Percentiles rank a stretch among this genome's conserved stretches.
phyloP scores from a whole-genome alignment of 164 flowering plant species.

The Saururus chinensis region DNA sequence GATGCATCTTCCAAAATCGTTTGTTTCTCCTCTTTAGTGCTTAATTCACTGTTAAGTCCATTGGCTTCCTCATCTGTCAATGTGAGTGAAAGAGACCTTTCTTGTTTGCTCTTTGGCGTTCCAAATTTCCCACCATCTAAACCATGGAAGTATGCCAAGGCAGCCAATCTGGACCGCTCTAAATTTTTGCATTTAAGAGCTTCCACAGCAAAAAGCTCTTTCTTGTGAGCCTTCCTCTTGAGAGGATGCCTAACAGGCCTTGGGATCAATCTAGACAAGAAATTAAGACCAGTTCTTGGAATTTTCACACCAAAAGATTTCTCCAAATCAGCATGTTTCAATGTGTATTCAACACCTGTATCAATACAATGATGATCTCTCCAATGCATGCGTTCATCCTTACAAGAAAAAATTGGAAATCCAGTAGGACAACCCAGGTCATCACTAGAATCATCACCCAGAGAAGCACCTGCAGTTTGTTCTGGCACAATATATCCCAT shows the following conservation, averaged over 20 bases:
- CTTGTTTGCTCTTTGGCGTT: conserved; percentile 8
- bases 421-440: conserved; percentile 14
- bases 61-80: conserved; percentile 14
- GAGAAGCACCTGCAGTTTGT: conserved; percentile 16
- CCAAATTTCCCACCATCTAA: conserved; percentile 19
- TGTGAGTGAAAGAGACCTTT: conserved; percentile 7
- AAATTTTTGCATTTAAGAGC: conserved; percentile 58
- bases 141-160: conserved; percentile 43
- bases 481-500: conserved; percentile 57
- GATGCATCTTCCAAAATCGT: conserved; percentile 9
- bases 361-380: conserved; percentile 82
- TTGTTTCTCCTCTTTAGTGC: conserved; percentile 4
- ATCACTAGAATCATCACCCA: conserved; percentile 22
- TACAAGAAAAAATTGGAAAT: conserved; percentile 24
- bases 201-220: conserved; percentile 25
- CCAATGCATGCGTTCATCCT: conserved; percentile 61
- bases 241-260: conserved; percentile 38
- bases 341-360: conserved; percentile 55
- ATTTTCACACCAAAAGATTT: conserved; percentile 63
- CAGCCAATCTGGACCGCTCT: conserved; percentile 71
- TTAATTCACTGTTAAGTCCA: conserved; percentile 6
- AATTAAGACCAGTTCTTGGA: conserved; percentile 39
- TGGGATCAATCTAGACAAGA: conserved; percentile 49
- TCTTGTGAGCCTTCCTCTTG: conserved; percentile 45
- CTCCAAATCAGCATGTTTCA: conserved; percentile 81